Base-by-base conservation (phyloP, 208 protist species). In the Leishmania aethiopica region DNA sequence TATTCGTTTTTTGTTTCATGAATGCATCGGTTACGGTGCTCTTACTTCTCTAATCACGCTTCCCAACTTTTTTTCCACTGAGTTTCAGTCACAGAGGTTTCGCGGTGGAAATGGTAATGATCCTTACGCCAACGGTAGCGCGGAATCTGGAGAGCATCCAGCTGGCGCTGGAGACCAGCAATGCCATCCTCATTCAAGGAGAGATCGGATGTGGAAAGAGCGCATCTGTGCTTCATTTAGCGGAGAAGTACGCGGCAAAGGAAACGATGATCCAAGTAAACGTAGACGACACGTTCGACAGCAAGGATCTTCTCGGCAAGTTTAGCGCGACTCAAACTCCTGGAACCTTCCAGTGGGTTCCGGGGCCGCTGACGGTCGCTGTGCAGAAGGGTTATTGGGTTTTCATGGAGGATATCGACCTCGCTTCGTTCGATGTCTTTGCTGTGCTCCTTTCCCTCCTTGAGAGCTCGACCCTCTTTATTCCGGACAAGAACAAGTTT, bases 321-420 rank as follows among this genome's bases (percentile, higher is more conserved):
- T 99, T 99, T 87, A 96, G 99, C 57, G 99, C 98, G n/a, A 99
- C 98, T 0, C 97, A 99, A 62, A 93, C 91, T 10, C 98, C 99
- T 1, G 99, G 99, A 53, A 89, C 99, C 53, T 99, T 99, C 86
- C 91, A 97, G 55, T 99, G 99, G 98, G 92, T 99, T 75, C 84
- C 97, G n/a, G 99, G 99, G 45, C 97, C 98, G 22, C 86, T 99
- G 67, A 99, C 99, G 49, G 88, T 95, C 37, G 99, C 99, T 17
- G 99, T 99, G 15, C 60, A 90, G 80, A 90, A 99, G 62, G 99
- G 99, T 6, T 91, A 93, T 64, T 99, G 99, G 99, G 92, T 99
- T 75, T 76, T 99, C 17, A 98, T 99, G 84, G 99, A 99, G 78
- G 99, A 99, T 89, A 98, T 99, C 70, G 99, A 99, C 88, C 86